Evolutionary conservation across 2,329 filamentous ascomycete genomes (phyloP).

Genomic region (Paecilomyces sp.): DNA sequence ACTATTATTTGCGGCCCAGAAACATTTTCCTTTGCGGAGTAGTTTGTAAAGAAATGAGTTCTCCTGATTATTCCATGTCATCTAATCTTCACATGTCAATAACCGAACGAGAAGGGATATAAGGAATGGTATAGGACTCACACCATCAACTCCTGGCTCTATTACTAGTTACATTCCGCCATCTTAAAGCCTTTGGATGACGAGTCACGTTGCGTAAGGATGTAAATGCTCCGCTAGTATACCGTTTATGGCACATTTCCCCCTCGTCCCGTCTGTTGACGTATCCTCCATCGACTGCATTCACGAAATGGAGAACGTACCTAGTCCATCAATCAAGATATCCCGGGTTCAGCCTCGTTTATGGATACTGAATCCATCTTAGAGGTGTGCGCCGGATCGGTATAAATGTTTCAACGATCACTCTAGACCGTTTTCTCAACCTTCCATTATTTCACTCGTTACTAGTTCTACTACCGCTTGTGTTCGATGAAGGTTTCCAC

Average conservation of each 20-base stretch:
- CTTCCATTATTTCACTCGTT: not conserved
- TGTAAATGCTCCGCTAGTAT: not conserved
- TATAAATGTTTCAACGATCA: not conserved
- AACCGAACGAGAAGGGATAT: not conserved
- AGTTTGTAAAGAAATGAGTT: no score
- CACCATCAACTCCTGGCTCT: not conserved
- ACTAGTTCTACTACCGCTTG: not conserved
- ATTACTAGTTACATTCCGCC: not conserved
- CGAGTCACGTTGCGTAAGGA: not conserved
- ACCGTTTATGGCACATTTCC: not conserved
- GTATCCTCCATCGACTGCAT: not conserved
- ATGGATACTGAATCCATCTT: no score
- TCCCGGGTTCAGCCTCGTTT: not conserved
- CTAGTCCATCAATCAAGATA: not conserved
- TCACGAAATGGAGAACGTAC: no score
- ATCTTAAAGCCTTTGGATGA: not conserved
- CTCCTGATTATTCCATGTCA: no score
- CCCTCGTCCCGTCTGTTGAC: not conserved
- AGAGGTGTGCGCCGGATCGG: not conserved
- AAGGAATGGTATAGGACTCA: not conserved
- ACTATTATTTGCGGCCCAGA: no score
- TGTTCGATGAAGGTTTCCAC: not conserved
- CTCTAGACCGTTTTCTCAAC: not conserved
- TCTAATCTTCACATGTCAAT: not conserved
- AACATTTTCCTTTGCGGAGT: no score